A percentile compares a stretch with the other conserved stretches of the same genome.
Evolutionary conservation across 805 yeast genomes (phyloP).

Genomic region (Candida sanyiensis): DNA sequence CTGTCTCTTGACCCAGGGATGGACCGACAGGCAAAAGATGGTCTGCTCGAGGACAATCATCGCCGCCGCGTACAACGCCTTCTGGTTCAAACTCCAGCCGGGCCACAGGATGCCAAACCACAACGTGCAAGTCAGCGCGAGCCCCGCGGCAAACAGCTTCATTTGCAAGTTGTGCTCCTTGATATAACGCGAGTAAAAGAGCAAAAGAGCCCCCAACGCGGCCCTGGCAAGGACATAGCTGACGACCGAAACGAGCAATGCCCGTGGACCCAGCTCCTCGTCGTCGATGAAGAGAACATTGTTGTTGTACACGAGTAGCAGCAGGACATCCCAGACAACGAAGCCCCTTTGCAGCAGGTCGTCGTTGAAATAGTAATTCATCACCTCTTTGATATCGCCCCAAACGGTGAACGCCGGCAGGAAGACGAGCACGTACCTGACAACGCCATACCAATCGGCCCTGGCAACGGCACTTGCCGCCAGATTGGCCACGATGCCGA

Average conservation of each 20-base stretch:
- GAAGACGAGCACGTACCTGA: conserved; percentile 45
- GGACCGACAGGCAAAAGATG: conserved; percentile 34
- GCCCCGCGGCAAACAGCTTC: conserved; percentile 32
- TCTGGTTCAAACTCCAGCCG: conserved; percentile 35
- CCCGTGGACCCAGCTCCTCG: conserved; percentile 12
- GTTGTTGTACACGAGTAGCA: conserved; percentile 48
- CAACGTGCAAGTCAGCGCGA: conserved; percentile 32
- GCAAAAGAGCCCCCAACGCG: conserved; percentile 27
- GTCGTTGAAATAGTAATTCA: conserved; percentile 57
- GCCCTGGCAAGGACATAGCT: conserved; percentile 37
- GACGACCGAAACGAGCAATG: conserved; percentile 30
- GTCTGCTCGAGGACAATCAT: conserved; percentile 38
- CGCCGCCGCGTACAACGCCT: conserved; percentile 38
- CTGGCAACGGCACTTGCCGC: conserved; percentile 48
- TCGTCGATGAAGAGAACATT: conserved; percentile 37
- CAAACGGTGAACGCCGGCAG: conserved; percentile 60
- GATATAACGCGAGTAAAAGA: conserved; percentile 37
- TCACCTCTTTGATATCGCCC: conserved; percentile 58
- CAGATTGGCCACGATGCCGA: conserved; percentile 55
- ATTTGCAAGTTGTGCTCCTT: conserved; percentile 48
- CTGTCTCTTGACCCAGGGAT: conserved; percentile 41
- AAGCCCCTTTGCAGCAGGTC: conserved; percentile 50
- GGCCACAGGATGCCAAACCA: conserved; percentile 53
- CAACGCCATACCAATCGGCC: conserved; percentile 42
- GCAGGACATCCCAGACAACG: conserved; percentile 46